Conservation (phyloP, 1,284 basidiomycete genomes). For the Fomitiporia mediterranea region DNA sequence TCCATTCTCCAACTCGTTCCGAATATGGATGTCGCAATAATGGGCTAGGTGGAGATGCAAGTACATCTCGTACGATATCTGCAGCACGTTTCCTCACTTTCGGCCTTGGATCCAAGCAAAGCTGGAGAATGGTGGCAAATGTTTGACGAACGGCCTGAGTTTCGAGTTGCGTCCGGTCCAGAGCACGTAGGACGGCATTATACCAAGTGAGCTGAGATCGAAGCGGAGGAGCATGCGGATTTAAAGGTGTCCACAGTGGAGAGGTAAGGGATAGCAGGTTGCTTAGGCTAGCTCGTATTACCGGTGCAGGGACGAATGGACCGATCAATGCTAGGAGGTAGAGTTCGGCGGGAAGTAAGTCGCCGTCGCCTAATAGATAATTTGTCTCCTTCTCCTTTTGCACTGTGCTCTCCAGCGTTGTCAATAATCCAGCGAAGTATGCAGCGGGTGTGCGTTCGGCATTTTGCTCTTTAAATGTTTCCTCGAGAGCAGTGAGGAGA, state of each 20-base stretch:
- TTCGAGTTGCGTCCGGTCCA: conserved; percentile 71
- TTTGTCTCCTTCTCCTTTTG: conserved; percentile 49
- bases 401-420: conserved; percentile 71
- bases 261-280: conserved; percentile 67
- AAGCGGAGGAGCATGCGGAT: conserved; percentile 62
- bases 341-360: conserved; percentile 80
- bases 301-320: conserved; percentile 64
- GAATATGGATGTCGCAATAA: conserved; percentile 81
- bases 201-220: conserved; percentile 77
- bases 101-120: conserved; percentile 85
- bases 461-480: conserved; percentile 78
- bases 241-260: conserved; percentile 69
- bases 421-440: conserved; percentile 84
- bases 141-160: conserved; percentile 66
- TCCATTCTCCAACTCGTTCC: conserved; percentile 77
- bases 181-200: conserved; percentile 56
- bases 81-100: conserved; percentile 92
- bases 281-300: conserved; percentile 63
- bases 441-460: conserved; percentile 72
- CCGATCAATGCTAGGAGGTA: conserved; percentile 78
- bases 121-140: conserved; percentile 75
- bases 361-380: conserved; percentile 65
- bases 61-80: conserved; percentile 76
- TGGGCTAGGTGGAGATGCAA: conserved; percentile 73
- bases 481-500: conserved; percentile 85